These are phyloP conservation scores for Xylaria hypoxylon DNA, from an alignment of 2,329 filamentous ascomycete genomes.

Conservation along the genomic window DNA sequence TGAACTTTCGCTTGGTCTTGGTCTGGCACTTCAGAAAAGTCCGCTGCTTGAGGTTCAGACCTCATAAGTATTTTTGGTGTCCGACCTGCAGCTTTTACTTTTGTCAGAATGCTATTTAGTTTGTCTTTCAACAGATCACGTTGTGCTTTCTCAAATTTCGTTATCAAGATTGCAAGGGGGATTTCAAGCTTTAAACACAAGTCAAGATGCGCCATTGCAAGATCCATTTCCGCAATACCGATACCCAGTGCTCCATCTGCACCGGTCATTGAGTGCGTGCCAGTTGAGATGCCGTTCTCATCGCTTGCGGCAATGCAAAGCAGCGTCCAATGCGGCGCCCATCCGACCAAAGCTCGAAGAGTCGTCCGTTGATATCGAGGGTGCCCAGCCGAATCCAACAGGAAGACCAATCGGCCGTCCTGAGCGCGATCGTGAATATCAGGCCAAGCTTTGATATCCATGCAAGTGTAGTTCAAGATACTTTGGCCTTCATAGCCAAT, in stretches of 20 bases:
- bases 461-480: slow-evolving; percentile 86
- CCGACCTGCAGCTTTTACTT: slow-evolving; percentile 80
- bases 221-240: slow-evolving; percentile 71
- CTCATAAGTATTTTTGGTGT: slow-evolving; percentile 78
- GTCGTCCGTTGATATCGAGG: slow-evolving; percentile 90
- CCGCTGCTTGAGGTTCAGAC: slow-evolving; percentile 56
- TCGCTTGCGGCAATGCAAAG: slow-evolving; percentile 88
- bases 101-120: slow-evolving; percentile 78
- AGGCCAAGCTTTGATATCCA: slow-evolving; percentile 91
- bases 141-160: slow-evolving; percentile 89
- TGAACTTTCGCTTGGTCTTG: slow-evolving; percentile 69
- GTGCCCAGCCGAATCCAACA: slow-evolving; percentile 93
- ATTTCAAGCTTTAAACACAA: slow-evolving; percentile 84
- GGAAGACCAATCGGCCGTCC: slow-evolving; percentile 81
- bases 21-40: slow-evolving; percentile 67
- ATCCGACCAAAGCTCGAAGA: slow-evolving; percentile 89
- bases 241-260: slow-evolving; percentile 64
- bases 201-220: slow-evolving; percentile 83
- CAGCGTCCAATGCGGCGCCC: slow-evolving; percentile 94
- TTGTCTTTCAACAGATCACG: slow-evolving; percentile 76
- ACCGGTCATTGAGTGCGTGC: slow-evolving; percentile 59
- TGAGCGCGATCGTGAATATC: slow-evolving; percentile 88
- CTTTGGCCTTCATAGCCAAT: slow-evolving; percentile 77
- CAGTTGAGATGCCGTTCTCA: slow-evolving; percentile 58
- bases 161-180: slow-evolving; percentile 84